Percentiles rank a stretch among this genome's conserved stretches.
Conservation (phyloP, 257 asterid genomes). For the Penstemon eatonii region DNA sequence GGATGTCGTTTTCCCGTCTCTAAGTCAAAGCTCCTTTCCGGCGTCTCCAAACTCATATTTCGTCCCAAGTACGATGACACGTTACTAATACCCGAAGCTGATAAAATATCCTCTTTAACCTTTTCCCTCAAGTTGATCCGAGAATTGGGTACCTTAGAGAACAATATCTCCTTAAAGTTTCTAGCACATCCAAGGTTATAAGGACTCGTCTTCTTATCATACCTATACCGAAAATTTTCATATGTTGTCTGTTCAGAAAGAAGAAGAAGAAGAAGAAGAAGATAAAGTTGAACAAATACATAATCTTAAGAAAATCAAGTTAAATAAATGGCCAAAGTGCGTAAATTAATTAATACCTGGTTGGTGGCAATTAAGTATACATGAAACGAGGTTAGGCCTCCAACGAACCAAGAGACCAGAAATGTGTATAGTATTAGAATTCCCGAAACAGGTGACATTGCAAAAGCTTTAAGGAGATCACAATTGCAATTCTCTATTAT, state of each 20-base stretch:
- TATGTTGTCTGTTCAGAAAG: constrained; percentile 57
- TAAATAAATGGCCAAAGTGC: background rate
- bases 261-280: background rate
- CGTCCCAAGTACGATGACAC: constrained; percentile 24
- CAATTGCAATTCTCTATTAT: constrained; percentile 40
- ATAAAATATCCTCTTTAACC: constrained; percentile 8
- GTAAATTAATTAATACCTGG: constrained; percentile 45
- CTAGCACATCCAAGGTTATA: constrained; percentile 38
- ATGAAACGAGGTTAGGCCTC: constrained; percentile 84
- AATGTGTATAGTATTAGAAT: constrained; percentile 59
- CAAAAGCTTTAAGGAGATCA: constrained; percentile 48
- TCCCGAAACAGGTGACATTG: constrained; percentile 57
- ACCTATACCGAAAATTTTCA: constrained; percentile 60
- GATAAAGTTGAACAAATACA: background rate
- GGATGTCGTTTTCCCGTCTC: constrained; percentile 39
- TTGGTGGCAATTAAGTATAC: constrained; percentile 59
- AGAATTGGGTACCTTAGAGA: constrained; percentile 37
- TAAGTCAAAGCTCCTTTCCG: constrained; percentile 25
- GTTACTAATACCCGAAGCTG: background rate
- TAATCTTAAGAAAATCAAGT: background rate
- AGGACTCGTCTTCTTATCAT: constrained; percentile 56
- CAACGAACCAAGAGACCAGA: constrained; percentile 73
- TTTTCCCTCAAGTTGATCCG: constrained; percentile 37
- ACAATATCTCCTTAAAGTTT: constrained; percentile 45
- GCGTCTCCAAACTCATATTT: constrained; percentile 23